Conservation (phyloP, 257 asterid genomes). For the Solanum virginianum region DNA sequence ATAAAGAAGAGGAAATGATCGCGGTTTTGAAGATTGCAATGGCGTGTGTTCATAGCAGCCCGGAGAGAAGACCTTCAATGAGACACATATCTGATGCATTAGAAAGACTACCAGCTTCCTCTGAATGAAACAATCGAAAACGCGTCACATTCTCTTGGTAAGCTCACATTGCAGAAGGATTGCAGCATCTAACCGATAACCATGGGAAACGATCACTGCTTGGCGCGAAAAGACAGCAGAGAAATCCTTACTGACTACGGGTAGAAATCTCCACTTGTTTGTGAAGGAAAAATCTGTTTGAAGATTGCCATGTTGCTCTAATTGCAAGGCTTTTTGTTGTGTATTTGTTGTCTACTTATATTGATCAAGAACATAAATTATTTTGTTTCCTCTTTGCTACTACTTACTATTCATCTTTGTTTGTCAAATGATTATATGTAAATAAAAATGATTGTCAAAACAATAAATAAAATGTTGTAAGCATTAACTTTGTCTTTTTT, state of each 20-base stretch:
- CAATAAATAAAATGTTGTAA: background rate
- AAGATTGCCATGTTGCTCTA: background rate
- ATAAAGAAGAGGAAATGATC: slow-evolving; percentile 77
- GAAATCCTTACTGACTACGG: background rate
- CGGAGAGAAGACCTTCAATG: slow-evolving; percentile 76
- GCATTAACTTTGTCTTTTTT: background rate
- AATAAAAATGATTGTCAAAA: background rate
- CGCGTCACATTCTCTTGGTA: background rate
- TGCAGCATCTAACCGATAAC: background rate
- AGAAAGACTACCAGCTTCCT: slow-evolving; percentile 38
- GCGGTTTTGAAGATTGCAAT: slow-evolving; percentile 67
- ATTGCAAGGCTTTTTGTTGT: slow-evolving; percentile 18
- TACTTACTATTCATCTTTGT: slow-evolving; percentile 2
- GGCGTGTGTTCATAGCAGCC: slow-evolving; percentile 68
- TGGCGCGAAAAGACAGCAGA: background rate
- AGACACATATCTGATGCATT: slow-evolving; percentile 56
- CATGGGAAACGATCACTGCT: background rate
- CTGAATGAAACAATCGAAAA: slow-evolving; percentile 1
- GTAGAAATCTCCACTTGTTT: background rate
- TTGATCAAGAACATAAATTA: slow-evolving; percentile 3
- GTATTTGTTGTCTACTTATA: slow-evolving; percentile 12
- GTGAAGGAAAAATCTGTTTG: slow-evolving; percentile 11
- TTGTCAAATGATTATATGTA: background rate
- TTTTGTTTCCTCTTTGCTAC: slow-evolving; percentile 6
- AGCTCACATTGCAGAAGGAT: background rate